Conservation (phyloP, 441 rosid genomes). For the Erodium moschatum region DNA sequence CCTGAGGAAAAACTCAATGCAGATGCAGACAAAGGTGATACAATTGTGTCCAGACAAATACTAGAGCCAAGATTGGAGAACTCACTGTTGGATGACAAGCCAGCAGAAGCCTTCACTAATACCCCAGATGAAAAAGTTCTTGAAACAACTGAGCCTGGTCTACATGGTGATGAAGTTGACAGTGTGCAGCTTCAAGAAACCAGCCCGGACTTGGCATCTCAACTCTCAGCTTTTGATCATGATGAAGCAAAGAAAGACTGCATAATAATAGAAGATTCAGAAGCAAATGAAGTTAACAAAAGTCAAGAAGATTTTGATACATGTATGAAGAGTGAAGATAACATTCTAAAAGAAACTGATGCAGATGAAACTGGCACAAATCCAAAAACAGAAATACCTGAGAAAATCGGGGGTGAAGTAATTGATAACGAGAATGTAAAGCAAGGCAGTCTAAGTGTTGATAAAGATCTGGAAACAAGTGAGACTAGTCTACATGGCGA, state of each 20-base stretch:
- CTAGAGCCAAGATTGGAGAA: not conserved
- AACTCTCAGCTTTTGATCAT: constrained; percentile 11
- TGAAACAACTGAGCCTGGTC: constrained; percentile 14
- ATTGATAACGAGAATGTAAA: not conserved
- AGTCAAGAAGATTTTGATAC: constrained; percentile 7
- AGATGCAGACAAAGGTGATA: not conserved
- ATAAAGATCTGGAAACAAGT: constrained; percentile 7
- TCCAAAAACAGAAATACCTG: not conserved
- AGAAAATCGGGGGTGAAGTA: not conserved
- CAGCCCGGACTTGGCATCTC: not conserved
- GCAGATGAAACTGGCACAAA: constrained; percentile 7
- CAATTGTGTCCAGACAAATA: not conserved
- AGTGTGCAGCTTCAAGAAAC: not conserved
- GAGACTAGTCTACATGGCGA: not conserved
- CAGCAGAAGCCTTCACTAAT: not conserved
- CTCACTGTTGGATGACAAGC: not conserved
- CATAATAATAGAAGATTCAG: not conserved
- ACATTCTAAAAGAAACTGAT: constrained; percentile 4
- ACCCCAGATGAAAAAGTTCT: not conserved
- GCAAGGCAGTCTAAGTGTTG: constrained; percentile 1
- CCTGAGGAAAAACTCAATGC: constrained; percentile 5
- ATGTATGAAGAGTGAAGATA: not conserved
- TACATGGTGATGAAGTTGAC: not conserved
- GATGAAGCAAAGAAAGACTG: constrained; percentile 6
- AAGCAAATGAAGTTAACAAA: not conserved